Percentiles rank a stretch among this genome's conserved stretches.
Conservation (phyloP, 2,329 filamentous ascomycete genomes). For the Stagonosporopsis cucurbitacearum region DNA sequence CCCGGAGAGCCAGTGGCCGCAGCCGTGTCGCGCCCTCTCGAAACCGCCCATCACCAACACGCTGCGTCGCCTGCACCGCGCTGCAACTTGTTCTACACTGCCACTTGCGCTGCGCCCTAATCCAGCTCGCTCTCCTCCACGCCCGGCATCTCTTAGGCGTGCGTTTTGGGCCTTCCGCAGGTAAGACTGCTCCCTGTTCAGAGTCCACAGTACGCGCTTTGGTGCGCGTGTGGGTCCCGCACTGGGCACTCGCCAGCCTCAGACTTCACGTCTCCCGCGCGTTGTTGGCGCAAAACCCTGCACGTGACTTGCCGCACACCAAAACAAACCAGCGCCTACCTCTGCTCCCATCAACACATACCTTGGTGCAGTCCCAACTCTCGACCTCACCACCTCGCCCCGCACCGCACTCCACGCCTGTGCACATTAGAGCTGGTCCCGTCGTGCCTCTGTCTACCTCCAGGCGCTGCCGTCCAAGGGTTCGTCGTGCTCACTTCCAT, state of each 20-base stretch:
- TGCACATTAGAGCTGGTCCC: constrained; percentile 44
- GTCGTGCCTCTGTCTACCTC: constrained; percentile 36
- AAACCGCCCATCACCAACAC: constrained; percentile 20
- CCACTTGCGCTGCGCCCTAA: constrained; percentile 1
- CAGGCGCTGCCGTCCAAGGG: constrained; percentile 36
- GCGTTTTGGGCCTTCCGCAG: constrained; percentile 17
- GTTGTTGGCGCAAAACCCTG: constrained; percentile 29
- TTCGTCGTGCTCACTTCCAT: constrained; percentile 36
- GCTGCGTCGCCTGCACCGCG: constrained; percentile 9
- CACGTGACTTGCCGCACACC: constrained; percentile 30
- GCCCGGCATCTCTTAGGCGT: constrained; percentile 32
- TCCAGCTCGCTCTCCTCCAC: constrained; percentile 13
- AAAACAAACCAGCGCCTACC: constrained; percentile 47
- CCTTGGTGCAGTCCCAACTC: constrained; percentile 41
- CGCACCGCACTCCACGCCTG: constrained; percentile 27
- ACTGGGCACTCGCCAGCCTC: constrained; percentile 39
- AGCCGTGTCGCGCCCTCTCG: constrained; percentile 20
- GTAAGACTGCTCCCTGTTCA: constrained; percentile 25
- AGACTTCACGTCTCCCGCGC: constrained; percentile 36
- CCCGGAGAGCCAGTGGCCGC: constrained; percentile 24
- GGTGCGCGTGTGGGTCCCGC: constrained; percentile 32
- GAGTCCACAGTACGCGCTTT: constrained; percentile 45
- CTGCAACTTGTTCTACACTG: constrained; percentile 21
- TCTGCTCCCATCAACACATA: constrained; percentile 44
- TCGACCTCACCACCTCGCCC: constrained; percentile 25